Evolutionary conservation across 352 stramenopile species (phyloP).

Genomic region (Globisporangium irregulare): DNA sequence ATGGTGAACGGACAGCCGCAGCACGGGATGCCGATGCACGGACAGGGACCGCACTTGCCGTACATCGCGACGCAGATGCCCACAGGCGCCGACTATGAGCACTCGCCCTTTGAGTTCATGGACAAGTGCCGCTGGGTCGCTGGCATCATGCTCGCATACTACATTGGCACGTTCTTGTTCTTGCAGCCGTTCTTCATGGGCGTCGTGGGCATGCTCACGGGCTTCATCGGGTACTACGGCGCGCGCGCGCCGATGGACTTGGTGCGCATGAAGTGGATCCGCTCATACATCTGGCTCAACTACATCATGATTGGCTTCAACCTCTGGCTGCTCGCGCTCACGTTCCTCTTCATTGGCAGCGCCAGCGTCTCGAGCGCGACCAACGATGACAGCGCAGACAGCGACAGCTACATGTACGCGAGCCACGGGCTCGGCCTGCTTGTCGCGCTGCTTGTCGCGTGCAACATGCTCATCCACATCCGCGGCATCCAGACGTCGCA

Average conservation of each 20-base stretch:
- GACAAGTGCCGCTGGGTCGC: conserved; percentile 61
- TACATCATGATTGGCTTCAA: conserved; percentile 69
- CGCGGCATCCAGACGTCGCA: conserved; percentile 36
- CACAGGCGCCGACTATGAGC: conserved; percentile 27
- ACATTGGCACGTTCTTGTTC: conserved; percentile 67
- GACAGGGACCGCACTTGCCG: conserved; percentile 14
- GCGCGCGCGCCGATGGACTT: conserved; percentile 54
- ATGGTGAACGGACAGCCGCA: conserved; percentile 16
- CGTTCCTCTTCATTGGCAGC: conserved; percentile 30
- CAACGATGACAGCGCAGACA: conserved; percentile 21
- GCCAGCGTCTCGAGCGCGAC: conserved; percentile 4
- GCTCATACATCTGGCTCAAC: conserved; percentile 67
- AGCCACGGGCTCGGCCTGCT: conserved; percentile 39
- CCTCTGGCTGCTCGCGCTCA: conserved; percentile 54
- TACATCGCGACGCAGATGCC: conserved; percentile 35
- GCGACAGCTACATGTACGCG: conserved; percentile 34
- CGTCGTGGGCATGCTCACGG: conserved; percentile 51
- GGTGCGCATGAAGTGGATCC: conserved; percentile 66
- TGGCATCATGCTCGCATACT: conserved; percentile 64
- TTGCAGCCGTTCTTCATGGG: conserved; percentile 71
- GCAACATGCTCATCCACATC: conserved; percentile 63
- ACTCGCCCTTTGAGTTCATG: conserved; percentile 54
- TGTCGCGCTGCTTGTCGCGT: conserved; percentile 43
- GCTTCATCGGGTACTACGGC: conserved; percentile 63
- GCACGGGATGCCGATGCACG: conserved; percentile 5